A percentile compares a stretch with the other conserved stretches of the same genome.
Conservation (phyloP, 305 asterid species). For the Caryopteris hybrid region DNA sequence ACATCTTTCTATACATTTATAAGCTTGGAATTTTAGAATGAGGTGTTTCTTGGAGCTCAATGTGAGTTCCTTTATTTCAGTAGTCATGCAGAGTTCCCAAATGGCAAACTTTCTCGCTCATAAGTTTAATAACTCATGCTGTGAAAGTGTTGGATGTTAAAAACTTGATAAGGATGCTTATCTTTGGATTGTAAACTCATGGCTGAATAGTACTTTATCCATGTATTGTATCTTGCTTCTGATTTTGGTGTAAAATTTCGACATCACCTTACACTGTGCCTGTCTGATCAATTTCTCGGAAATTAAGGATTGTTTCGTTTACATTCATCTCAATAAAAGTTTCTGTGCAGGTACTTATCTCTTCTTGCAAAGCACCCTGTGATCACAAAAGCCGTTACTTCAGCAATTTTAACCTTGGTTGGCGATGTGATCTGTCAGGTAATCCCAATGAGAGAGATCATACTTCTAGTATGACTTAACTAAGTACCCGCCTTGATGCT, state of each 20-base stretch:
- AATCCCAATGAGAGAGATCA: slow-evolving; percentile 16
- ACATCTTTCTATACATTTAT: neutral
- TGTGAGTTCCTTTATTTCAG: neutral
- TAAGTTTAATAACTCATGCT: no score
- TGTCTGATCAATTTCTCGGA: neutral
- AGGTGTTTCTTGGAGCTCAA: slow-evolving; percentile 5
- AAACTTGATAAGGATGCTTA: neutral
- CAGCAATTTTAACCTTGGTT: slow-evolving; percentile 60
- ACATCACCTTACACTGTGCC: neutral
- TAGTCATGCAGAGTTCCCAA: neutral
- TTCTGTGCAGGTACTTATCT: slow-evolving; percentile 57
- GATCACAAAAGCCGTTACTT: slow-evolving; percentile 69
- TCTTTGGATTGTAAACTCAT: neutral
- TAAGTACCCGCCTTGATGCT: no score
- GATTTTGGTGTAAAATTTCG: neutral
- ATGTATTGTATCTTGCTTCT: neutral
- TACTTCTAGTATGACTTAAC: neutral
- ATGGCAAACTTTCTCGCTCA: neutral
- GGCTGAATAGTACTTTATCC: neutral
- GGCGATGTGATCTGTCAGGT: slow-evolving; percentile 89
- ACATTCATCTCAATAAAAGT: slow-evolving; percentile 9
- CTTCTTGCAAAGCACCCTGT: slow-evolving; percentile 78
- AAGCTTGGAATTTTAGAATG: neutral
- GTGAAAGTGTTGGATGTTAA: neutral
- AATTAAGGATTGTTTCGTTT: neutral